Percentiles rank a stretch among this genome's conserved stretches.
phyloP scores from a whole-genome alignment of 106 monocot genomes.

The Iris macrosiphon region DNA sequence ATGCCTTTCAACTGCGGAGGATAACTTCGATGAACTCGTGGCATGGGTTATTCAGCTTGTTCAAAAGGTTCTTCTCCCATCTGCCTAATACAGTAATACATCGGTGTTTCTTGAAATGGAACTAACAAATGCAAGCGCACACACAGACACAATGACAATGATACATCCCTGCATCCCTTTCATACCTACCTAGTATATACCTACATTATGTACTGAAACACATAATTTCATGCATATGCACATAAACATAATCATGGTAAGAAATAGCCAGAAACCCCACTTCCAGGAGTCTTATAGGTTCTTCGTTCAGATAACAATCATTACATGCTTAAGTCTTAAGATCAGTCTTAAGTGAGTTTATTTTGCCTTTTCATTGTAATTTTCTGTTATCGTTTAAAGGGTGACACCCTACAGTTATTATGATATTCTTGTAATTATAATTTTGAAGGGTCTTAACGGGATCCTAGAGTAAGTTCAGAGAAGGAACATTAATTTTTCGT shows the following conservation, averaged over 20 bases:
- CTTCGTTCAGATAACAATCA: neutral
- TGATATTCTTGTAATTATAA: too few species aligned
- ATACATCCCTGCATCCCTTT: conserved; percentile 4
- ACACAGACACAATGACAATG: neutral
- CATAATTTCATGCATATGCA: neutral
- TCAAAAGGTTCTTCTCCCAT: conserved; percentile 33
- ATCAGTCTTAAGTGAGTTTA: too few species aligned
- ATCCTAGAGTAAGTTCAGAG: too few species aligned
- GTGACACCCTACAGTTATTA: too few species aligned
- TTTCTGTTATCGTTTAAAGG: too few species aligned
- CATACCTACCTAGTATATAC: neutral
- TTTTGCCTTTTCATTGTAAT: too few species aligned
- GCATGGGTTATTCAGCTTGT: conserved; percentile 35
- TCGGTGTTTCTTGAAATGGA: neutral
- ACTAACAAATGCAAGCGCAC: neutral
- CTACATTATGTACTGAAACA: neutral
- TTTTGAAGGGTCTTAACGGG: too few species aligned
- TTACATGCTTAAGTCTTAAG: neutral
- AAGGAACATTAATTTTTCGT: too few species aligned
- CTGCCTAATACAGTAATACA: neutral
- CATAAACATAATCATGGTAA: too few species aligned
- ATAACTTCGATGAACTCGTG: conserved; percentile 26
- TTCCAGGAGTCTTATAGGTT: too few species aligned
- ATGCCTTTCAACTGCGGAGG: conserved; percentile 16
- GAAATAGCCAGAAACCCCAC: too few species aligned